Conservation (phyloP, 495 filamentous ascomycete species). For the Collariella sp. region DNA sequence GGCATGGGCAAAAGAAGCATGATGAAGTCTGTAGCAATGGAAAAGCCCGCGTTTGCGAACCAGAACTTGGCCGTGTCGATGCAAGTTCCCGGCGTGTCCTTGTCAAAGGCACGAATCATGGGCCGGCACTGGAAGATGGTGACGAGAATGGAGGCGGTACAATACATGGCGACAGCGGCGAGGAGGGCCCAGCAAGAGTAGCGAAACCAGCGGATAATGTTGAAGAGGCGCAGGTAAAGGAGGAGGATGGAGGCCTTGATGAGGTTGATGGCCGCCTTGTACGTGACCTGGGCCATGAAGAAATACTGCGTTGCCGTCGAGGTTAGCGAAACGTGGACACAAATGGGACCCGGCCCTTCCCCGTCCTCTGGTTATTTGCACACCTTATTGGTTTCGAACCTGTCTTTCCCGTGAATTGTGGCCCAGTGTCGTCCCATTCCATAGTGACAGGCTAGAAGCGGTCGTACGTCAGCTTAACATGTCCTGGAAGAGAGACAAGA, state of each 20-base stretch:
- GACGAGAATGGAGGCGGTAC: conserved; percentile 15
- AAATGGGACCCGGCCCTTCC: neutral
- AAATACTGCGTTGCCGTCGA: conserved; percentile 14
- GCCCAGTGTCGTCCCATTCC: conserved; percentile 2
- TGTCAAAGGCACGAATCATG: conserved; percentile 23
- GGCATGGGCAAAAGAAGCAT: conserved; percentile 31
- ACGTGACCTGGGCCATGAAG: conserved; percentile 25
- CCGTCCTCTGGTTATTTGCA: neutral
- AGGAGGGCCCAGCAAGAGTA: conserved; percentile 17
- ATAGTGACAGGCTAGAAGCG: neutral
- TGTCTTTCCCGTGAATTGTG: neutral
- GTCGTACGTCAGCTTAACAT: neutral
- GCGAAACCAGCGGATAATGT: conserved; percentile 16
- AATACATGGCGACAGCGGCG: conserved; percentile 19
- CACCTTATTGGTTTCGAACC: conserved; percentile 1
- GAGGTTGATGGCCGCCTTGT: conserved; percentile 27
- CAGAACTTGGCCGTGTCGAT: conserved; percentile 22
- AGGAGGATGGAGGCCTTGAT: conserved; percentile 27
- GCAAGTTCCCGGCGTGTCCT: conserved; percentile 23
- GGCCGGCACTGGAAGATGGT: conserved; percentile 29
- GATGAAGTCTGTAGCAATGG: conserved; percentile 22
- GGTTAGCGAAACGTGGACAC: neutral
- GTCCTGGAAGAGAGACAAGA: neutral
- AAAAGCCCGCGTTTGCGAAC: conserved; percentile 24
- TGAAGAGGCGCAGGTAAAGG: conserved; percentile 29